Percentiles rank a stretch among this genome's conserved stretches.
Evolutionary conservation across 805 yeast genomes (phyloP).

Genomic region (Candida coleopterorum): DNA sequence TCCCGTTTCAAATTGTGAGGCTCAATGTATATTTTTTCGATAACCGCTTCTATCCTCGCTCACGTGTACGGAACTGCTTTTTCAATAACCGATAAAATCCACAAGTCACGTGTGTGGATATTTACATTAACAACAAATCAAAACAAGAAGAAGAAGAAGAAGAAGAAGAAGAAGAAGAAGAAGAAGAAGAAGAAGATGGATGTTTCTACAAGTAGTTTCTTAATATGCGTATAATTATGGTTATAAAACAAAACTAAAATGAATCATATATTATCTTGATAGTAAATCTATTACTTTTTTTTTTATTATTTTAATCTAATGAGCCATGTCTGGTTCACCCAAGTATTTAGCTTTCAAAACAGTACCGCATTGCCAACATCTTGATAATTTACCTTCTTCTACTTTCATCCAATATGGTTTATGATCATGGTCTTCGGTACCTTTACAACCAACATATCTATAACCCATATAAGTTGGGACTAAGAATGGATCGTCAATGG

Average conservation of each 20-base stretch:
- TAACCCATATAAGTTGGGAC: slow-evolving; percentile 87
- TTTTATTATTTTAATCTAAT: slow-evolving; percentile 25
- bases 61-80: not conserved
- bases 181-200: not conserved
- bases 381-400: slow-evolving; percentile 72
- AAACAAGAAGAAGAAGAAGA: too few relatives aligned
- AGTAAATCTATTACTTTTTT: not conserved
- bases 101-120: too few relatives aligned
- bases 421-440: slow-evolving; percentile 91
- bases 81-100: too few relatives aligned
- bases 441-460: slow-evolving; percentile 97
- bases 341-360: slow-evolving; percentile 85
- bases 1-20: not conserved
- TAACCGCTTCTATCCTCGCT: not conserved
- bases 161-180: too few relatives aligned
- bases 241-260: slow-evolving; percentile 1
- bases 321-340: slow-evolving; percentile 71
- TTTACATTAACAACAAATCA: too few relatives aligned
- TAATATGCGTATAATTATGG: too few relatives aligned
- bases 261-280: not conserved
- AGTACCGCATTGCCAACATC: slow-evolving; percentile 99
- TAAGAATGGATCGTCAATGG: slow-evolving; percentile 81
- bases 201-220: too few relatives aligned
- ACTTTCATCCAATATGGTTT: slow-evolving; percentile 90
- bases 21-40: not conserved